These are phyloP conservation scores for Solanum rostratum DNA, from an alignment of 257 asterid species.

Conservation along the genomic window DNA sequence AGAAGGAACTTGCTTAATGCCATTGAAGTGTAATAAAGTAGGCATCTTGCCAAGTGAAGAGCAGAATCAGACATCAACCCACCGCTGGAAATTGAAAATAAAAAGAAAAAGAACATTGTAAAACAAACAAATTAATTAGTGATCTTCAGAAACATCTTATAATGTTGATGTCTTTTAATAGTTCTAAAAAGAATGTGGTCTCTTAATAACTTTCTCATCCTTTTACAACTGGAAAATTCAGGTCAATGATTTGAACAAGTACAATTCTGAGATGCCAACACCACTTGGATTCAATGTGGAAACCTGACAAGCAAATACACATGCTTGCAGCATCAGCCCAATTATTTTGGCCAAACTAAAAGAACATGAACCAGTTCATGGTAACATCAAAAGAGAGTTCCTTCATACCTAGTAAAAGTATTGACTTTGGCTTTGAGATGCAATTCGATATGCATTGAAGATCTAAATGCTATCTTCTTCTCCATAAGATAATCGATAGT, in stretches of 20 bases:
- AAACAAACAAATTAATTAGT: not conserved
- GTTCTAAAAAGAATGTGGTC: not conserved
- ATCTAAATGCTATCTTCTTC: not conserved
- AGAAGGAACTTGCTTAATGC: not conserved
- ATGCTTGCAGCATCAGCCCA: not conserved
- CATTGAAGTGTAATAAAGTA: not conserved
- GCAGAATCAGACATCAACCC: not conserved
- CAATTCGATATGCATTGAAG: not conserved
- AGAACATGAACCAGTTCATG: not conserved
- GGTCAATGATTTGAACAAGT: not conserved
- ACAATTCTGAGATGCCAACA: not conserved
- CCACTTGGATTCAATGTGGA: not conserved
- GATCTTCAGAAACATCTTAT: not conserved
- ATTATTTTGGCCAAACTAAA: not conserved
- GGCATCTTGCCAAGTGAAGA: not conserved
- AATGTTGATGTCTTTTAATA: not conserved
- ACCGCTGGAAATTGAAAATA: not conserved
- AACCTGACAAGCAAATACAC: not conserved
- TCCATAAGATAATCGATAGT: not conserved
- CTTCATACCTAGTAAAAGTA: not conserved
- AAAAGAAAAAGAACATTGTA: not conserved
- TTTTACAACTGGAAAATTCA: not conserved
- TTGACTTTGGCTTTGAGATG: not conserved
- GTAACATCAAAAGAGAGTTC: not conserved
- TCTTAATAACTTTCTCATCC: not conserved